Base-by-base conservation (phyloP, 805 yeast genomes). In the Blastobotrys chiropterorum region DNA sequence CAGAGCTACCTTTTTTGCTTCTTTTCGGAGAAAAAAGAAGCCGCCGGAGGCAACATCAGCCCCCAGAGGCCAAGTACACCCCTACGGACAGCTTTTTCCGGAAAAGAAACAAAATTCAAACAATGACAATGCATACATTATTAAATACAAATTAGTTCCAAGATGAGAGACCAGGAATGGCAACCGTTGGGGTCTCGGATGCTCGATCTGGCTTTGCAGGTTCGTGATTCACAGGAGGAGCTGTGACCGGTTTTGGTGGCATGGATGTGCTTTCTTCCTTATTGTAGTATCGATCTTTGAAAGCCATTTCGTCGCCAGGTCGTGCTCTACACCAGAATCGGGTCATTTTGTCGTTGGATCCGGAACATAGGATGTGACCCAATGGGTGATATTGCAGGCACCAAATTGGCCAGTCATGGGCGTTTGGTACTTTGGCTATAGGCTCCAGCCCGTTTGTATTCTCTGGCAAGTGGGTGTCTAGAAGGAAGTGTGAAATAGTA, bases 261-360 rank as follows among this genome's bases (percentile, higher is more conserved):
- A 34, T 3, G 4, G 17, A 21, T 42, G 14, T 6, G 34, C 53
- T 57, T 19, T 56, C 63, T 43, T 79, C 80, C 64, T 79, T 75
- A 15, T 88, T 84, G 68, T 90, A 89, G 52, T 88, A 82, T 14
- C 88, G 85, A 66, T 88, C 96, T 57, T 82, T 80, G 71, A 81
- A 89, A 2, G 87, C 86, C 63, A 78, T 79, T 0, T 88, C 85
- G 70, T 94, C 99, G 59, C 83, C 85, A 1, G 97, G 97, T 64
- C 95, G 76, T 1, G 95, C 85, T 48, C 99, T 75, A 30, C 90
- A 82, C 99, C 99, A 94, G 69, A 95, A 87, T 51, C 97, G 72
- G 20, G 95, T 87, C 3, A 95, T 82, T 64, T 94, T 80, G 67
- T 94, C 99, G 52, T 94, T 89, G 16, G 97, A 92, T 0, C 97